Evolutionary conservation across 2,329 filamentous ascomycete genomes (phyloP).

Genomic region (Rutstroemia sp.): DNA sequence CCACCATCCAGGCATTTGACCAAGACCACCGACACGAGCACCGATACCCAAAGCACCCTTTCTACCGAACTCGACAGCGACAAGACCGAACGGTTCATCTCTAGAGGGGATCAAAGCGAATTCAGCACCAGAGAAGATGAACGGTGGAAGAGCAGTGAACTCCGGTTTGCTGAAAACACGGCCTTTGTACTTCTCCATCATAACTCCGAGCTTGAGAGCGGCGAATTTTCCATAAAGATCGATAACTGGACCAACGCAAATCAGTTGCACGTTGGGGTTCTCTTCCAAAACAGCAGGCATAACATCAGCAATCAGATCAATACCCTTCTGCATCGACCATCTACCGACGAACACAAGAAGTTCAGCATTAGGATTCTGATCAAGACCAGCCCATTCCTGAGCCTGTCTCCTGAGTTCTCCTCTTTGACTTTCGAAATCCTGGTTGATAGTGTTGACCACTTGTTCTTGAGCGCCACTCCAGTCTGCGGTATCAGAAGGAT

Average conservation of each 20-base stretch:
- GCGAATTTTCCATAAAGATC: constrained; percentile 63
- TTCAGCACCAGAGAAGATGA: constrained; percentile 60
- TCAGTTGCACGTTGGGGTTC: constrained; percentile 51
- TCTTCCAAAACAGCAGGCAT: constrained; percentile 56
- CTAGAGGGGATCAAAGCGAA: constrained; percentile 62
- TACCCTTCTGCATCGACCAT: constrained; percentile 63
- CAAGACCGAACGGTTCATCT: constrained; percentile 62
- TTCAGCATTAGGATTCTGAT: constrained; percentile 53
- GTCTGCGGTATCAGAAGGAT: constrained; percentile 50
- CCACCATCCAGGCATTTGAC: constrained; percentile 68
- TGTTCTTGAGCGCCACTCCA: constrained; percentile 49
- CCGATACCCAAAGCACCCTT: constrained; percentile 62
- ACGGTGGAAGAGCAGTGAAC: constrained; percentile 59
- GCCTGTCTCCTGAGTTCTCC: constrained; percentile 50
- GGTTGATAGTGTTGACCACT: constrained; percentile 40
- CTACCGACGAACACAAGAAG: constrained; percentile 62
- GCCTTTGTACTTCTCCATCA: constrained; percentile 57
- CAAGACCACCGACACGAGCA: constrained; percentile 57
- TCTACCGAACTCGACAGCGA: constrained; percentile 61
- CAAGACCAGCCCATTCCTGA: constrained; percentile 59
- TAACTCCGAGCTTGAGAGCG: constrained; percentile 53
- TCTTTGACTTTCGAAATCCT: constrained; percentile 45
- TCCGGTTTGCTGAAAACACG: constrained; percentile 62
- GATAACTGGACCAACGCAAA: constrained; percentile 57
- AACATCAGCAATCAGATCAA: constrained; percentile 61